Evolutionary conservation across 257 asterid species (phyloP).

Genomic region (Forsythia suspensa): DNA sequence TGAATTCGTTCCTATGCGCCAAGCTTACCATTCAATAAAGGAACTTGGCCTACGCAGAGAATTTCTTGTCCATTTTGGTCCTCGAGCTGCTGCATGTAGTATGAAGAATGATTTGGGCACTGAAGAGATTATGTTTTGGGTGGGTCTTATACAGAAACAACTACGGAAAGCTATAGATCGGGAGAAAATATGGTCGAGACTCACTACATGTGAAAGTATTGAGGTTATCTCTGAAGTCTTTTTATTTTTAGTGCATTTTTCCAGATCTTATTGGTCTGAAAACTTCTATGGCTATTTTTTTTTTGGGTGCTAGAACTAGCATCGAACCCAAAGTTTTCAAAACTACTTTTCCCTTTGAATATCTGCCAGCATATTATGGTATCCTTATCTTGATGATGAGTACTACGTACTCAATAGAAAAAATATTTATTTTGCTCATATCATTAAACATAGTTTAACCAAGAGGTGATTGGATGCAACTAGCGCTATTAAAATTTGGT

Average conservation of each 20-base stretch:
- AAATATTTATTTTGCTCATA: neutral
- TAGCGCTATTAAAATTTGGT: neutral
- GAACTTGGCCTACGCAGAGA: slow-evolving; percentile 83
- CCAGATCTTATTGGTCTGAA: slow-evolving; percentile 20
- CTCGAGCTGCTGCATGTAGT: slow-evolving; percentile 79
- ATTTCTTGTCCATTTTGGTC: slow-evolving; percentile 94
- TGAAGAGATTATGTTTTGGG: slow-evolving; percentile 93
- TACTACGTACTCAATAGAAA: neutral
- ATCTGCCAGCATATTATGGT: slow-evolving; percentile 18
- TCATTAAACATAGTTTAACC: slow-evolving; percentile 5
- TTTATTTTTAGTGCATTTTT: slow-evolving; percentile 10
- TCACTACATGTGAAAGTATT: slow-evolving; percentile 90
- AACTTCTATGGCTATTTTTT: neutral
- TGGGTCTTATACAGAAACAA: slow-evolving; percentile 78
- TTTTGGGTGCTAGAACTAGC: slow-evolving; percentile 3
- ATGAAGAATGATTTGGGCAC: slow-evolving; percentile 55
- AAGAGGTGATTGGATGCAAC: neutral
- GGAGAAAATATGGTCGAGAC: slow-evolving; percentile 98
- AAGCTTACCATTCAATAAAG: slow-evolving; percentile 68
- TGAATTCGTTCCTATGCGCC: slow-evolving; percentile 70
- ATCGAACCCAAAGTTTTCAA: neutral
- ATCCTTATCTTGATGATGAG: slow-evolving; percentile 9
- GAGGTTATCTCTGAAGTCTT: slow-evolving; percentile 59
- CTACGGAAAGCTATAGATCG: slow-evolving; percentile 84
- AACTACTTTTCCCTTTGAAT: neutral